These are phyloP conservation scores for Eucalyptus curtisii DNA, from an alignment of 345 rosid species.

Conservation along the genomic window DNA sequence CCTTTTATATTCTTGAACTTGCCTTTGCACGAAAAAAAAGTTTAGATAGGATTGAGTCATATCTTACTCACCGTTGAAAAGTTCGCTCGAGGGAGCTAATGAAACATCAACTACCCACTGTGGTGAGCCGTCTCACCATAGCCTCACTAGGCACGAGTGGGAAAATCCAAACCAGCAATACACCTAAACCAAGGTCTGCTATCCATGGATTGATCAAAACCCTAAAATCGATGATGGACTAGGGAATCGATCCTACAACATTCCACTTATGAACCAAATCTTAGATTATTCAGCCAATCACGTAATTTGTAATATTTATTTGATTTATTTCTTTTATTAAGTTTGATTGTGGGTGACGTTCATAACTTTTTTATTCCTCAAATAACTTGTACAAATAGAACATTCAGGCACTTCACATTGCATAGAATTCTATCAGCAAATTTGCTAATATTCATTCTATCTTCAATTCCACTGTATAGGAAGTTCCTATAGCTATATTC, in stretches of 20 bases:
- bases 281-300: background rate
- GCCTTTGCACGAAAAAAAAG: background rate
- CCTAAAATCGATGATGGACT: background rate
- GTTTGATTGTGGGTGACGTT: background rate
- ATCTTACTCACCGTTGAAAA: background rate
- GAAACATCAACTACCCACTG: background rate
- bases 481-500: background rate
- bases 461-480: background rate
- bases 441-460: background rate
- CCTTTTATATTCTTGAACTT: background rate
- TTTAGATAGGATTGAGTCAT: background rate
- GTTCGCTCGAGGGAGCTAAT: background rate
- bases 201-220: background rate
- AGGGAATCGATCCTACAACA: background rate
- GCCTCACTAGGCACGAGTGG: background rate
- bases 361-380: background rate
- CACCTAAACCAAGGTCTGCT: background rate
- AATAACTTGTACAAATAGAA: background rate
- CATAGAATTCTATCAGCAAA: background rate
- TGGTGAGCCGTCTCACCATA: background rate
- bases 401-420: background rate
- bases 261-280: background rate
- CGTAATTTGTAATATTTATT: background rate
- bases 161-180: background rate
- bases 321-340: background rate